Conservation (phyloP, 1,284 basidiomycete species). For the Cryptococcus amylolentus region DNA sequence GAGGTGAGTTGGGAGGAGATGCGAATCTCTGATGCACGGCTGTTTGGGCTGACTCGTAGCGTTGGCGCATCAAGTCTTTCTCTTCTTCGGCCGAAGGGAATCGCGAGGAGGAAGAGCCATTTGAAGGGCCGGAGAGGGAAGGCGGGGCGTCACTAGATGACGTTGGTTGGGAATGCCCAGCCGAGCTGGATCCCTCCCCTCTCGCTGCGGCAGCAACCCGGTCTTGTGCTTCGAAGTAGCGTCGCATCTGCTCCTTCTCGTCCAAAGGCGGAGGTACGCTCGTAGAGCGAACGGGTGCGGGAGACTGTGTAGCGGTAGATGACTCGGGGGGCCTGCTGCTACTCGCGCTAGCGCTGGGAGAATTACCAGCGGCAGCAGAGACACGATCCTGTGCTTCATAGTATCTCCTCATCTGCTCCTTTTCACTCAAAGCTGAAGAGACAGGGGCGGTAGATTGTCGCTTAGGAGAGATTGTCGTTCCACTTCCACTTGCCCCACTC, state of each 20-base stretch:
- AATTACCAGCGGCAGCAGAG: neutral
- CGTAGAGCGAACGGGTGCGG: neutral
- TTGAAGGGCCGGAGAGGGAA: neutral
- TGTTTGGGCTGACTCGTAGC: neutral
- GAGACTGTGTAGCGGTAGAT: neutral
- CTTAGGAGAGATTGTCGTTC: neutral
- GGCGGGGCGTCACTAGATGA: neutral
- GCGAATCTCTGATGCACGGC: neutral
- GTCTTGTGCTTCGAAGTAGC: conserved; percentile 60
- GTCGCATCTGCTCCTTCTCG: conserved; percentile 47
- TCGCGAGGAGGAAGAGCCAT: neutral
- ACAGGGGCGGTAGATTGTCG: neutral
- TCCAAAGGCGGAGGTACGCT: conserved; percentile 2
- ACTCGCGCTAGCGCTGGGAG: neutral
- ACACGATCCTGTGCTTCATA: conserved; percentile 32
- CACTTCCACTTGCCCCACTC: neutral
- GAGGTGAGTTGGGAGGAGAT: neutral
- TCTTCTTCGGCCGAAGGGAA: neutral
- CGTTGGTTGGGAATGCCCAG: neutral
- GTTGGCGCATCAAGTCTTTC: neutral
- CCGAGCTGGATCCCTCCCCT: neutral
- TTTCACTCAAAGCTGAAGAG: conserved; percentile 22
- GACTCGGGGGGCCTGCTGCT: too few relatives aligned
- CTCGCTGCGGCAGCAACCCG: conserved; percentile 14
- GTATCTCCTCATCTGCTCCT: conserved; percentile 37